phyloP scores from a whole-genome alignment of 139 green algal genomes.

The Protoeuglena noctilucae region DNA sequence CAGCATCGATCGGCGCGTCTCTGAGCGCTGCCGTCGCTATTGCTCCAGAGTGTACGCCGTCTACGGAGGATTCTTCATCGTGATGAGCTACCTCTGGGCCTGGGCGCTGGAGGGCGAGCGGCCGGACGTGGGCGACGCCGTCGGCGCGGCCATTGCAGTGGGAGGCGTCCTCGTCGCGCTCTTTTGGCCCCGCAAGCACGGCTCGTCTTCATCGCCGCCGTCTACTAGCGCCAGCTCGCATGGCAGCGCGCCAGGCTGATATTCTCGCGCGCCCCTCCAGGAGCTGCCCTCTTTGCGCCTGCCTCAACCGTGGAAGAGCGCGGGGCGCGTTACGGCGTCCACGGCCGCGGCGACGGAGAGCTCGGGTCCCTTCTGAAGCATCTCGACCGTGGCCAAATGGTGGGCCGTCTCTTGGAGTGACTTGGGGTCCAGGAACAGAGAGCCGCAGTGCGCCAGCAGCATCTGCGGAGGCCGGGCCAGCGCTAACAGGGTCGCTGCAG shows the following conservation, averaged over 20 bases:
- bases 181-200: slow-evolving; percentile 64
- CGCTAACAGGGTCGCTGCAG: no score
- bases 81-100: slow-evolving; percentile 62
- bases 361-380: no score
- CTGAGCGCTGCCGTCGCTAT: neutral
- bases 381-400: slow-evolving; percentile 41
- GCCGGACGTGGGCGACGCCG: slow-evolving; percentile 58
- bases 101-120: slow-evolving; percentile 45
- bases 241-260: no score
- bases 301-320: no score
- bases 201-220: no score
- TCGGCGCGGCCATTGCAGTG: slow-evolving; percentile 48
- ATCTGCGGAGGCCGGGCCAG: no score
- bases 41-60: slow-evolving; percentile 41
- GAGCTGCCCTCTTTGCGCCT: no score
- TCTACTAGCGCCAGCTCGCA: no score
- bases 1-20: no score
- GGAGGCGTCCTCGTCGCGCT: slow-evolving; percentile 44
- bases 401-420: slow-evolving; percentile 32
- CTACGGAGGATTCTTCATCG: slow-evolving; percentile 79
- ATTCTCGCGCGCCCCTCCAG: no score
- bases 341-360: no score
- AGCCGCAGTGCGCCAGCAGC: slow-evolving; percentile 55
- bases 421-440: slow-evolving; percentile 44
- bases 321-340: no score